These are phyloP conservation scores for Gentiana macrophylla DNA, from an alignment of 257 asterid species.

Conservation along the genomic window DNA sequence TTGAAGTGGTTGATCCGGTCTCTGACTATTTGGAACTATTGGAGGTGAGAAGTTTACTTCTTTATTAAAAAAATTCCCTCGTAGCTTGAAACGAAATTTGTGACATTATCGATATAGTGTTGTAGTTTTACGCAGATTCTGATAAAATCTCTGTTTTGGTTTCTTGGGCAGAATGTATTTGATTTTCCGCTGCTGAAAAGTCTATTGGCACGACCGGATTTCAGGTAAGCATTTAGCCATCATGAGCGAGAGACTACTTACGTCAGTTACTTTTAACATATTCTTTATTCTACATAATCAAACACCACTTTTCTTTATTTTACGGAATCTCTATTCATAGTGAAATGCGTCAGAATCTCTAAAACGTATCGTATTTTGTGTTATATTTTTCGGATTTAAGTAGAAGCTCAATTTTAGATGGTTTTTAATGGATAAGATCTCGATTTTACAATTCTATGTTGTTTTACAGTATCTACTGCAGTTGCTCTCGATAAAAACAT, in stretches of 20 bases:
- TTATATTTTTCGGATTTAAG: too few relatives aligned
- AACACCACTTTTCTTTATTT: too few relatives aligned
- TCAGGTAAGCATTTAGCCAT: conserved; percentile 43
- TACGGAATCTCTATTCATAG: too few relatives aligned
- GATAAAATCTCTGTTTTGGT: not conserved
- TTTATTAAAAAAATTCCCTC: not conserved
- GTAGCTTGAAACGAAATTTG: not conserved
- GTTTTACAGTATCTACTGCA: too few relatives aligned
- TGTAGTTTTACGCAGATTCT: not conserved
- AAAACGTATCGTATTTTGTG: too few relatives aligned
- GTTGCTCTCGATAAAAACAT: too few relatives aligned
- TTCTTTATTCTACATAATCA: too few relatives aligned
- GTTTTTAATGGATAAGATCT: too few relatives aligned
- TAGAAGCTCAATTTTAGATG: too few relatives aligned
- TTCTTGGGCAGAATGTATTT: conserved; percentile 69
- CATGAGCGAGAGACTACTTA: not conserved
- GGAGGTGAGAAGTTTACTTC: conserved; percentile 52
- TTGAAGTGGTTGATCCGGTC: conserved; percentile 90
- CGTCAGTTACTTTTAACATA: too few relatives aligned
- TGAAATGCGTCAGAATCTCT: too few relatives aligned
- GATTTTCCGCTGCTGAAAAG: conserved; percentile 72
- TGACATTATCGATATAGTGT: conserved; percentile 6
- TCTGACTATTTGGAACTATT: conserved; percentile 89
- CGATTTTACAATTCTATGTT: too few relatives aligned
- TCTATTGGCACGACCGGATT: conserved; percentile 66